A percentile compares a stretch with the other conserved stretches of the same genome.
These are phyloP conservation scores for Termitomyces sp. DNA, from an alignment of 768 basidiomycete species.

Conservation along the genomic window DNA sequence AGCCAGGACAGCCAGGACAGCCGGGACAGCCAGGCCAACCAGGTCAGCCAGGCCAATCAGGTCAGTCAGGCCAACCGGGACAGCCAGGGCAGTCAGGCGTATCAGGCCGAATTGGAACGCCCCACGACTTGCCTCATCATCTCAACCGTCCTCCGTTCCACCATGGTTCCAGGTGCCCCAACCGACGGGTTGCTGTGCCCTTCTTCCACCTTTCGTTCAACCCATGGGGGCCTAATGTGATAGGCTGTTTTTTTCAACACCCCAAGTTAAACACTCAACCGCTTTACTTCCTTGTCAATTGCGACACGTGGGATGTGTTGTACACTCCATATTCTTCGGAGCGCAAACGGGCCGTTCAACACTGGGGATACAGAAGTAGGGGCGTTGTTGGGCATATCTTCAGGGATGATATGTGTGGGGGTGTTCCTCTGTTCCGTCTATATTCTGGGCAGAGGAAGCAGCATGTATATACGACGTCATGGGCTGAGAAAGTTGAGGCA, in stretches of 20 bases:
- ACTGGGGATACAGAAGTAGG: slow-evolving; percentile 2
- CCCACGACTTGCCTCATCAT: not conserved
- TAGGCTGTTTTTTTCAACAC: slow-evolving; percentile 1
- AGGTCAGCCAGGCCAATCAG: not conserved
- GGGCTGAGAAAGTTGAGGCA: not conserved
- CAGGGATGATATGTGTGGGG: not conserved
- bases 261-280: not conserved
- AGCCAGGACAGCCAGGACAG: not conserved
- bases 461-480: slow-evolving; percentile 3
- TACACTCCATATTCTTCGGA: slow-evolving; percentile 2
- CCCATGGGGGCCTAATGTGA: not conserved
- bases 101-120: not conserved
- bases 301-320: slow-evolving; percentile 4
- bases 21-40: not conserved
- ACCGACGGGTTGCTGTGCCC: not conserved
- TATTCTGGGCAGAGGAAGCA: slow-evolving; percentile 2
- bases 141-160: not conserved
- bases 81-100: not conserved
- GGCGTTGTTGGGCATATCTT: slow-evolving; percentile 2
- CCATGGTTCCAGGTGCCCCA: not conserved
- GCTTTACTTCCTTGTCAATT: slow-evolving; percentile 1
- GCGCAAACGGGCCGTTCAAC: not conserved
- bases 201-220: not conserved
- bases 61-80: not conserved
- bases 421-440: slow-evolving; percentile 6